Evolutionary conservation across 2,329 filamentous ascomycete species (phyloP).

Genomic region (Alternaria alternata): DNA sequence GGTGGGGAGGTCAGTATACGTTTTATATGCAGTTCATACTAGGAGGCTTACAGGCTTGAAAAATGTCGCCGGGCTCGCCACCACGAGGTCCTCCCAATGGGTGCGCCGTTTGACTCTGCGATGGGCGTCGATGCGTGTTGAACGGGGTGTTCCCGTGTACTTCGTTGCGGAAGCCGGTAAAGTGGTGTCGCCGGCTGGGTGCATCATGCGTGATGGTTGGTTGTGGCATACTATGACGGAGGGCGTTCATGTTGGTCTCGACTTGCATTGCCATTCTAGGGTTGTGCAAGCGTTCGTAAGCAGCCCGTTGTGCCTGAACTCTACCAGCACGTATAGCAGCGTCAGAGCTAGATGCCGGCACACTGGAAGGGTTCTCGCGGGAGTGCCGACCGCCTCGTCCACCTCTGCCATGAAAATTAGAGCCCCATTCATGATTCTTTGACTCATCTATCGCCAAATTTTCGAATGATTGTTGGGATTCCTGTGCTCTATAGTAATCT

Average conservation of each 20-base stretch:
- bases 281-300: constrained; percentile 26
- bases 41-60: neutral
- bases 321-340: constrained; percentile 10
- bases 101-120: neutral
- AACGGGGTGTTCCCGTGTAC: constrained; percentile 18
- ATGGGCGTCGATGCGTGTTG: neutral
- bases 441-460: neutral
- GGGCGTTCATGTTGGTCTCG: neutral
- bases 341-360: constrained; percentile 1
- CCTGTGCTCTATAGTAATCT: neutral
- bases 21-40: neutral
- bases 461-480: neutral
- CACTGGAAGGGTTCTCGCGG: constrained; percentile 33
- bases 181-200: constrained; percentile 21
- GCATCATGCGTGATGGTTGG: constrained; percentile 16
- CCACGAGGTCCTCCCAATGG: too few relatives aligned
- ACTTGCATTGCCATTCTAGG: neutral
- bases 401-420: neutral
- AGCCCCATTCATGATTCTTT: neutral
- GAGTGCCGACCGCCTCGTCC: constrained; percentile 26
- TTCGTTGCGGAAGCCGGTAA: constrained; percentile 8
- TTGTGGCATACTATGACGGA: constrained; percentile 25
- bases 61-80: neutral
- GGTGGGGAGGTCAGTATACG: neutral
- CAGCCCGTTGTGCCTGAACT: constrained; percentile 26